Conservation (phyloP, 2,329 filamentous ascomycete species). For the Podosphaera fusca region DNA sequence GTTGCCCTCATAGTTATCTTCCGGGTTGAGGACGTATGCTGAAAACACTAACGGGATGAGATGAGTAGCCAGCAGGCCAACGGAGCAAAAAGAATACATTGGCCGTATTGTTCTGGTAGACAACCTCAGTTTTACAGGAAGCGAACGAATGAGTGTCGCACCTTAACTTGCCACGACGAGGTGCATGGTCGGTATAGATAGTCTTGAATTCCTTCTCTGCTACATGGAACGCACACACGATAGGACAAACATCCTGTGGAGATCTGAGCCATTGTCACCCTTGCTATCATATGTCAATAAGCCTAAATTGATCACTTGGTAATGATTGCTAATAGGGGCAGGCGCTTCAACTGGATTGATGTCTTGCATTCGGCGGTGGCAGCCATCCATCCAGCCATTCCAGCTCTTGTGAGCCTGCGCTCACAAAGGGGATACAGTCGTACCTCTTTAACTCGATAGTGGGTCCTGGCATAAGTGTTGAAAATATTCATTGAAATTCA, state of each 20-base stretch:
- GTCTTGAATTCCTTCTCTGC: too few species aligned
- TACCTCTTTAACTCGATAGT: too few species aligned
- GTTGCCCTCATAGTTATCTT: constrained; percentile 1
- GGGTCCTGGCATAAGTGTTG: too few species aligned
- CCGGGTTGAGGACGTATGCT: constrained; percentile 1
- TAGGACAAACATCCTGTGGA: background rate
- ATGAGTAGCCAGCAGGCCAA: background rate
- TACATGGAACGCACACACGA: too few species aligned
- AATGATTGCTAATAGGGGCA: background rate
- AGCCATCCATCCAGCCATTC: background rate
- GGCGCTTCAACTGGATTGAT: background rate
- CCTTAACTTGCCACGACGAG: too few species aligned
- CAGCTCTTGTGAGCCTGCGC: background rate
- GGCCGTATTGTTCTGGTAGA: background rate
- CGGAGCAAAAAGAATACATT: background rate
- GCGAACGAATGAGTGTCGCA: too few species aligned
- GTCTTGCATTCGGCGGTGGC: background rate
- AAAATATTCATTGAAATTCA: too few species aligned
- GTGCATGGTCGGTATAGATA: too few species aligned
- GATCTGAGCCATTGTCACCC: background rate
- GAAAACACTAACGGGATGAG: background rate
- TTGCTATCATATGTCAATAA: background rate
- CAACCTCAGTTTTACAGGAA: background rate
- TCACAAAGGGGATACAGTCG: background rate
- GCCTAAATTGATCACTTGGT: too few species aligned